phyloP scores from a whole-genome alignment of 768 basidiomycete species.

The Macrolepiota dolichaula region DNA sequence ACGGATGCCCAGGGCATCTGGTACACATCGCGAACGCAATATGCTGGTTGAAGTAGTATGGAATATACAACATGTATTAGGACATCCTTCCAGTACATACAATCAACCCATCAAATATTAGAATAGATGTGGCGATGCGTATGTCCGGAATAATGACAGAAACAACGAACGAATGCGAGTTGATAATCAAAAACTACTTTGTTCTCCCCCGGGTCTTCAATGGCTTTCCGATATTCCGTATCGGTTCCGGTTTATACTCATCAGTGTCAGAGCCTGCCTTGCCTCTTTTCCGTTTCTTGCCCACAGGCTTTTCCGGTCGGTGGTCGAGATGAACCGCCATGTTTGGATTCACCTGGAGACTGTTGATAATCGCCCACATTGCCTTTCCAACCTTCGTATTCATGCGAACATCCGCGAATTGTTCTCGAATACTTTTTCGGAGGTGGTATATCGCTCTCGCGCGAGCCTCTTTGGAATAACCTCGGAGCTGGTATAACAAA shows the following conservation, averaged over 20 bases:
- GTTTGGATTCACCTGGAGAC: constrained; percentile 30
- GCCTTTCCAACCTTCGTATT: constrained; percentile 52
- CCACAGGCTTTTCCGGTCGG: constrained; percentile 3
- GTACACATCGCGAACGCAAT: constrained; percentile 72
- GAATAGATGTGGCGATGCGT: not conserved
- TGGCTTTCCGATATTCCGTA: constrained; percentile 33
- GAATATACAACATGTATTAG: not conserved
- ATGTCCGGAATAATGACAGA: not conserved
- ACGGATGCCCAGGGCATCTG: constrained; percentile 65
- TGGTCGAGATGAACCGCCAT: constrained; percentile 24
- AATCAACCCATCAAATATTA: not conserved
- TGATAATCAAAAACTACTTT: constrained; percentile 19
- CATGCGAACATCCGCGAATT: constrained; percentile 62
- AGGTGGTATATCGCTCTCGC: constrained; percentile 57
- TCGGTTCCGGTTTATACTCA: constrained; percentile 46
- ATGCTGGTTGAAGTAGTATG: constrained; percentile 36
- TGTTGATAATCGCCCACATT: constrained; percentile 56
- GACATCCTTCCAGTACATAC: not conserved
- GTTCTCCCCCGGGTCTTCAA: constrained; percentile 38
- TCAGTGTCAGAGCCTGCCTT: constrained; percentile 36
- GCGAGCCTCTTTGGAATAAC: constrained; percentile 38
- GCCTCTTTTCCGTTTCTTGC: constrained; percentile 25
- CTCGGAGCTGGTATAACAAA: constrained; percentile 53
- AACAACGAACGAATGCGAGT: not conserved
- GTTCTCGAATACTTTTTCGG: constrained; percentile 49